phyloP scores from a whole-genome alignment of 805 yeast genomes.

The Spathaspora girioi region DNA sequence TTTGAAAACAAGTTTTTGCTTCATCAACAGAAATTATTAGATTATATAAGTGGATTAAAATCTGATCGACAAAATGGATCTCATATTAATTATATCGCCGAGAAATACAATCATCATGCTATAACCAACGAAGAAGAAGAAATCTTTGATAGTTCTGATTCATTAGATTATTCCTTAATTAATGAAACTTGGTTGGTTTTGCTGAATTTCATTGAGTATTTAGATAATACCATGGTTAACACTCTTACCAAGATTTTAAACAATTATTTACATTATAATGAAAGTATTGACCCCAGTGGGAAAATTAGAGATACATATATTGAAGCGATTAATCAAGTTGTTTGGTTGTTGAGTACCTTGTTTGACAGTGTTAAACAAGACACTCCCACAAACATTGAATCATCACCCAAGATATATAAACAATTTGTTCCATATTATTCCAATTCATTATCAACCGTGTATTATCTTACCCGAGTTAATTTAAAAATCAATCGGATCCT shows the following conservation, averaged over 20 bases:
- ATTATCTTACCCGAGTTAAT: slow-evolving; percentile 28
- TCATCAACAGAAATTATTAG: slow-evolving; percentile 35
- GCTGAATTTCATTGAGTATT: slow-evolving; percentile 30
- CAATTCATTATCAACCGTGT: slow-evolving; percentile 39
- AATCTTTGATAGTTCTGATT: slow-evolving; percentile 35
- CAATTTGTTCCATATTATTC: slow-evolving; percentile 37
- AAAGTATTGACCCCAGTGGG: slow-evolving; percentile 27
- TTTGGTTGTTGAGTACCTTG: slow-evolving; percentile 21
- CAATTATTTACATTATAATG: slow-evolving; percentile 33
- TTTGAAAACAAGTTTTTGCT: slow-evolving; percentile 30
- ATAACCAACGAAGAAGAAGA: slow-evolving; percentile 15
- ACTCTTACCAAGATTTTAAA: slow-evolving; percentile 31
- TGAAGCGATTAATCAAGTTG: slow-evolving; percentile 21
- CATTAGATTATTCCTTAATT: slow-evolving; percentile 36
- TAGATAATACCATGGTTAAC: slow-evolving; percentile 26
- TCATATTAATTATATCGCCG: slow-evolving; percentile 33
- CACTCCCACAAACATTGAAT: slow-evolving; percentile 23
- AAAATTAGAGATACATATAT: slow-evolving; percentile 23
- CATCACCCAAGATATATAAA: slow-evolving; percentile 31
- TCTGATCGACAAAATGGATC: slow-evolving; percentile 33
- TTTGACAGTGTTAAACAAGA: slow-evolving; percentile 13
- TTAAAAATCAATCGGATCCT: slow-evolving; percentile 24
- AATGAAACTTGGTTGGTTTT: slow-evolving; percentile 44
- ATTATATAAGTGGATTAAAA: slow-evolving; percentile 30
- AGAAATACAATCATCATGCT: slow-evolving; percentile 29